These are phyloP conservation scores for Xylaria cubensis DNA, from an alignment of 495 filamentous ascomycete species.

Conservation along the genomic window DNA sequence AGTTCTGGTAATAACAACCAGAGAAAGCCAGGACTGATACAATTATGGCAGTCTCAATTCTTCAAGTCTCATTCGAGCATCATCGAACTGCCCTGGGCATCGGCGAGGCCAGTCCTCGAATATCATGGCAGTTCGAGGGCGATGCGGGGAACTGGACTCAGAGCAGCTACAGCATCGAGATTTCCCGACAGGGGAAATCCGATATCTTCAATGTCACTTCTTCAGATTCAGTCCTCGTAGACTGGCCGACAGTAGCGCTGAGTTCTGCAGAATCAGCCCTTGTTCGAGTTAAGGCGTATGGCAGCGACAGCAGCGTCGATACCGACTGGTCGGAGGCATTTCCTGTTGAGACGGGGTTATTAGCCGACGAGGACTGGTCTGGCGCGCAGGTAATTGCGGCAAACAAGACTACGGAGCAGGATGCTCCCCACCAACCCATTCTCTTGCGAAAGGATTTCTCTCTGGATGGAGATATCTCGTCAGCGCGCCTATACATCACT, in stretches of 20 bases:
- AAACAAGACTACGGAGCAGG: conserved; percentile 34
- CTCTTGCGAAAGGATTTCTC: conserved; percentile 40
- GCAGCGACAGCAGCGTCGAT: conserved; percentile 32
- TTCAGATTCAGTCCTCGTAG: conserved; percentile 52
- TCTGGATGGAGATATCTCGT: conserved; percentile 21
- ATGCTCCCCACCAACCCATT: conserved; percentile 31
- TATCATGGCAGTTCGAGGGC: conserved; percentile 43
- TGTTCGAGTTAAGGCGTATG: conserved; percentile 49
- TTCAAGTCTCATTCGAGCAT: conserved; percentile 42
- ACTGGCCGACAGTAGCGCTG: conserved; percentile 56
- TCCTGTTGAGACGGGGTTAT: conserved; percentile 49
- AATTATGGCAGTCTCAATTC: conserved; percentile 39
- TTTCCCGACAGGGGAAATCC: conserved; percentile 27
- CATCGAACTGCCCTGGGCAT: conserved; percentile 40
- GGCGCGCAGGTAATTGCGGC: conserved; percentile 45
- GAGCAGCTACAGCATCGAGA: conserved; percentile 36
- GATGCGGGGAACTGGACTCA: conserved; percentile 35
- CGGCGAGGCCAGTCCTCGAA: conserved; percentile 35
- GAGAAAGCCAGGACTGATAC: conserved; percentile 4
- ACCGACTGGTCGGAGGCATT: conserved; percentile 49
- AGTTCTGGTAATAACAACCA: background rate
- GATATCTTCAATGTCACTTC: conserved; percentile 39
- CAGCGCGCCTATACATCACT: conserved; percentile 57
- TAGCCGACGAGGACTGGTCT: conserved; percentile 48
- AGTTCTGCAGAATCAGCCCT: conserved; percentile 48